Percentiles rank a stretch among this genome's conserved stretches.
phyloP scores from a whole-genome alignment of 176 grass and related monocot genomes.

The Tuctoria greenei region DNA sequence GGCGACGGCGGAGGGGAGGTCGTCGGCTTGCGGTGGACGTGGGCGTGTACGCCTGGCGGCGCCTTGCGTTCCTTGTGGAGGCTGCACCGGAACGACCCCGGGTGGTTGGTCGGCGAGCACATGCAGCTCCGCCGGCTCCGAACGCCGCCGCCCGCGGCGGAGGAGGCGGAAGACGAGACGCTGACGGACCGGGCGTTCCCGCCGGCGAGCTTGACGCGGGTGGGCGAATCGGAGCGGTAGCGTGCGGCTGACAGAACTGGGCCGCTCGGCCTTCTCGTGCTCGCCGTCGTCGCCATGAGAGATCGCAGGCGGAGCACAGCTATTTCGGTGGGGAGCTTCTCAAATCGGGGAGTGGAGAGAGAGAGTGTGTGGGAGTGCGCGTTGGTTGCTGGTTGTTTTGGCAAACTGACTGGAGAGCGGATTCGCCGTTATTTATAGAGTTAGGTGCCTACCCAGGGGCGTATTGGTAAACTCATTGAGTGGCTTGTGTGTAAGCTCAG shows the following conservation, averaged over 20 bases:
- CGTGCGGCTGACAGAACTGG: slow-evolving; percentile 5
- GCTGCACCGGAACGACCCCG: slow-evolving; percentile 70
- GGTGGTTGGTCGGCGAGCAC: slow-evolving; percentile 73
- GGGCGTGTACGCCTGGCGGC: no score
- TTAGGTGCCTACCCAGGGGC: background rate
- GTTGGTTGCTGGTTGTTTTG: slow-evolving; percentile 7
- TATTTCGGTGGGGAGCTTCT: background rate
- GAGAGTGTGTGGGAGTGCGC: no score
- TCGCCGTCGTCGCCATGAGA: slow-evolving; percentile 40
- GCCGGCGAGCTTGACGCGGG: slow-evolving; percentile 44
- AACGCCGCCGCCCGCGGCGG: background rate
- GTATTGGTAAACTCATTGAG: background rate
- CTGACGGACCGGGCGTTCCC: slow-evolving; percentile 17
- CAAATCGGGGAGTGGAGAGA: background rate
- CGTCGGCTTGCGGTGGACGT: background rate
- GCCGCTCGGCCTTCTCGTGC: slow-evolving; percentile 41
- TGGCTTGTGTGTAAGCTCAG: background rate
- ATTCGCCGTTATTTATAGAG: background rate
- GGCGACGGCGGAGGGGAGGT: background rate
- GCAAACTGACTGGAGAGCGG: background rate
- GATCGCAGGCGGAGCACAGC: background rate
- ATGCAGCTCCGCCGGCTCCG: slow-evolving; percentile 42
- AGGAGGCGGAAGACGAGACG: background rate
- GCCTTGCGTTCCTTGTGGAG: slow-evolving; percentile 51
- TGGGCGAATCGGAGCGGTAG: slow-evolving; percentile 46